Evolutionary conservation across 805 yeast genomes (phyloP), one percentile per base, ranked within the genome.

Genomic region (Candida khao-thaluensis): DNA sequence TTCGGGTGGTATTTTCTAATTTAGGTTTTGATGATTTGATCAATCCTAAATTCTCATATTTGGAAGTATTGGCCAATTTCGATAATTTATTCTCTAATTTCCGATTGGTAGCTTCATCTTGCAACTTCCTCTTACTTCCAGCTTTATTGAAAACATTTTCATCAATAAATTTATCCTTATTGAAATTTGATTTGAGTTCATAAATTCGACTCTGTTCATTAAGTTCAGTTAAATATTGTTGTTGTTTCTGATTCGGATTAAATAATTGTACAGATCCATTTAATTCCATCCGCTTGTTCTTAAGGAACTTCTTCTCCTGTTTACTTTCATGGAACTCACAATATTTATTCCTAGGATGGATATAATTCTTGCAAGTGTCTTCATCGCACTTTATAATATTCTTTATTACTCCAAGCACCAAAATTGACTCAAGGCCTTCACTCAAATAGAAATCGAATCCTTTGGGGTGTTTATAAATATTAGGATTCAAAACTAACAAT

Each of bases 401-500:
- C 42, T 73, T 71, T 15, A 88, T 69, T 24, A 72, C 67, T 0
- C 95, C 99, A 38, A 91, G 71, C 50, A 87, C 95, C 4, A 90
- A 37, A 1, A 91, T 62, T 22, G 76, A 69, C 14, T 37, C 28
- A 1, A 40, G 5, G 38, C 75, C 70, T 12, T 43, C 47, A 20
- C 35, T 40, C 20, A 62, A 62, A 17, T 66, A 69, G 36, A 76
- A 75, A 26, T 68, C 74, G 2, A 89, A 57, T 3, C 74, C 64
- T 15, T 47, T 47, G 6, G 34, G 9, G 23, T 33, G 34, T 20
- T 52, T 55, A 41, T 47, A 56, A 5, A 88, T 65, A 1, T 63
- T 64, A 0, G 99, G 97, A 52, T 90, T 91, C 37, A 90, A 58
- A 1, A 91, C 54, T 0, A 83, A 84, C 8, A 90, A 59, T 0